phyloP scores from a whole-genome alignment of 768 basidiomycete genomes.

The Boletus coccyginus region DNA sequence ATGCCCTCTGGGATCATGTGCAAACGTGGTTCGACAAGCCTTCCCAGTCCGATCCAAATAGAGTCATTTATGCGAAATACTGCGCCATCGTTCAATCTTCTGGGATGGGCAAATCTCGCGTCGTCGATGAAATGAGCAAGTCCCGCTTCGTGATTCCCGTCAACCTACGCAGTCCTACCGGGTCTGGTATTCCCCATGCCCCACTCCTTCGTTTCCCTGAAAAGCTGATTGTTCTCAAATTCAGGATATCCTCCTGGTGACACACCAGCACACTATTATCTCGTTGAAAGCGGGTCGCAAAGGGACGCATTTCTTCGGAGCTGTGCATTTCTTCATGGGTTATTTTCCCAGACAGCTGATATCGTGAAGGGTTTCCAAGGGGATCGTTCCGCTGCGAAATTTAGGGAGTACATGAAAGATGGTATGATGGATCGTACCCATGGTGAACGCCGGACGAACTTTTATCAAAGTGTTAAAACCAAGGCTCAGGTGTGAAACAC shows the following conservation, averaged over 20 bases:
- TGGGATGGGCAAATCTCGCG: neutral
- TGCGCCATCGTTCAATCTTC: neutral
- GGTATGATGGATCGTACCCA: neutral
- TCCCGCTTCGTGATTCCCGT: neutral
- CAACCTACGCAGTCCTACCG: neutral
- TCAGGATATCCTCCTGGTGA: neutral
- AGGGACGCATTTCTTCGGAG: neutral
- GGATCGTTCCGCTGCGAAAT: neutral
- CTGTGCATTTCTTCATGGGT: neutral
- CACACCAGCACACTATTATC: neutral
- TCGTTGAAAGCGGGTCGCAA: neutral
- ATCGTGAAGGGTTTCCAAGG: neutral
- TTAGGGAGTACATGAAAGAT: neutral
- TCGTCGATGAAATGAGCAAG: neutral
- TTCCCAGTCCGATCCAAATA: too few species aligned
- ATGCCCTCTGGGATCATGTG: neutral
- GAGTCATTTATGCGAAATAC: neutral
- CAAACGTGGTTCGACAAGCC: neutral
- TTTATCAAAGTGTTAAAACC: neutral
- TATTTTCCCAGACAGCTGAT: neutral
- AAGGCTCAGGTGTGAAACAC: neutral
- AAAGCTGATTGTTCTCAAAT: neutral
- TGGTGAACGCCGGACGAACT: neutral
- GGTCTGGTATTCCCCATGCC: neutral
- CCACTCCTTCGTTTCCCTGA: neutral